Evolutionary conservation across 768 basidiomycete genomes (phyloP).

Genomic region (Kwoniella heveanensis): DNA sequence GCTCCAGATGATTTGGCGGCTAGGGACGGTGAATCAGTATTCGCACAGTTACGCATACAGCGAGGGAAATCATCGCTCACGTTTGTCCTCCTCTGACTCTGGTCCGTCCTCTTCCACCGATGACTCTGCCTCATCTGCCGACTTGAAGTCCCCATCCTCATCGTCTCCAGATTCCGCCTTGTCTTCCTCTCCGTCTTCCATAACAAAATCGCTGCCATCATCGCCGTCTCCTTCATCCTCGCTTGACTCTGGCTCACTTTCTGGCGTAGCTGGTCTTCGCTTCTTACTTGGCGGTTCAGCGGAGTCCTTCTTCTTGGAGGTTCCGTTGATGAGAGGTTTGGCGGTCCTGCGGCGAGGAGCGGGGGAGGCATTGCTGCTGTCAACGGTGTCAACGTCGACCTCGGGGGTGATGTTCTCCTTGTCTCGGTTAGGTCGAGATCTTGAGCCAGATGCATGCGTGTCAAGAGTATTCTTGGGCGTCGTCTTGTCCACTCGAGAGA

Average conservation of each 20-base stretch:
- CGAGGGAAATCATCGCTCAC: slow-evolving; percentile 10
- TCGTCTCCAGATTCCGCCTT: slow-evolving; percentile 10
- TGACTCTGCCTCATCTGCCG: slow-evolving; percentile 22
- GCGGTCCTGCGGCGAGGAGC: neutral
- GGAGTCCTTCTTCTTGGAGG: neutral
- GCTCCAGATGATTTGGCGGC: slow-evolving; percentile 11
- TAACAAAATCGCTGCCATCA: slow-evolving; percentile 39
- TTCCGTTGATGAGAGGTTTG: neutral
- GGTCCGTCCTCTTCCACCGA: slow-evolving; percentile 18
- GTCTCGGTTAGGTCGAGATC: neutral
- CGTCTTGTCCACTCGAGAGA: slow-evolving; percentile 12
- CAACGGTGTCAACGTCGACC: slow-evolving; percentile 1
- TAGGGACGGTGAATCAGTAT: neutral
- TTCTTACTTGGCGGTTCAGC: slow-evolving; percentile 10
- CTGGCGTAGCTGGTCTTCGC: slow-evolving; percentile 3
- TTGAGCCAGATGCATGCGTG: neutral
- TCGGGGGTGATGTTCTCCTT: slow-evolving; percentile 17
- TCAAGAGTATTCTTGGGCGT: neutral
- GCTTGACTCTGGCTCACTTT: slow-evolving; percentile 4
- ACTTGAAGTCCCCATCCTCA: slow-evolving; percentile 22
- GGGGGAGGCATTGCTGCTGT: neutral
- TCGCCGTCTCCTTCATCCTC: slow-evolving; percentile 6
- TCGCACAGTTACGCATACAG: neutral
- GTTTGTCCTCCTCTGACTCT: slow-evolving; percentile 21
- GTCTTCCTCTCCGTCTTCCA: slow-evolving; percentile 32